These are phyloP conservation scores for Metschnikowia noctiluminum DNA, from an alignment of 805 yeast genomes.

Conservation along the genomic window DNA sequence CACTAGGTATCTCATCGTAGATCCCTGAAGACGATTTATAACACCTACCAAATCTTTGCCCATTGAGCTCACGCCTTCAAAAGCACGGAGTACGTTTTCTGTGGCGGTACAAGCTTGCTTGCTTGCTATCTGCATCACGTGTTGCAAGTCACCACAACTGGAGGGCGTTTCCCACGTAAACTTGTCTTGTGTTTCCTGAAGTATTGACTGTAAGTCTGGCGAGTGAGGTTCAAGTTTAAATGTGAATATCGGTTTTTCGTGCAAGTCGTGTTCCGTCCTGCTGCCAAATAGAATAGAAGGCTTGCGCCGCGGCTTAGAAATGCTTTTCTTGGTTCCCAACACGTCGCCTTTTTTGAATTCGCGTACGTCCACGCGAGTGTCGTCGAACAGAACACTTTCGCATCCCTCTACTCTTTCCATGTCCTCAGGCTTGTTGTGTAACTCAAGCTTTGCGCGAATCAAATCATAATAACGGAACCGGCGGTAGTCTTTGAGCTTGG, in stretches of 20 bases:
- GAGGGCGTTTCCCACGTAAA: neutral
- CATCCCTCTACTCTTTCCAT: neutral
- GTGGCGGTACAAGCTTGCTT: slow-evolving; percentile 4
- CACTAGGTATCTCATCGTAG: slow-evolving; percentile 7
- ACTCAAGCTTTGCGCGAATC: slow-evolving; percentile 4
- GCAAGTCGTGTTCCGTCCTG: neutral
- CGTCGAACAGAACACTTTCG: neutral
- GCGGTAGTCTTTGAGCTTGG: slow-evolving; percentile 10
- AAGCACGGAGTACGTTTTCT: slow-evolving; percentile 11
- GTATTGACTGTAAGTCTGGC: neutral
- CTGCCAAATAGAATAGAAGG: neutral
- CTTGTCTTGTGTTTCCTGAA: neutral
- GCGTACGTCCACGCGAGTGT: neutral
- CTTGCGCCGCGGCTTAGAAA: neutral
- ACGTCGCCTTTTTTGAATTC: neutral
- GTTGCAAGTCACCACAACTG: neutral
- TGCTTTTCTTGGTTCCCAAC: neutral
- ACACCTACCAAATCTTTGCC: slow-evolving; percentile 8
- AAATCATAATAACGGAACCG: slow-evolving; percentile 14
- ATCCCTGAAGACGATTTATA: slow-evolving; percentile 12
- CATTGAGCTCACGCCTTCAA: slow-evolving; percentile 6
- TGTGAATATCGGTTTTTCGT: neutral
- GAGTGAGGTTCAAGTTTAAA: neutral
- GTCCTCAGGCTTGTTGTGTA: neutral
- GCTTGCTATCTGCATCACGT: slow-evolving; percentile 3